These are phyloP conservation scores for Lachnellula willkommii DNA, from an alignment of 2,329 filamentous ascomycete genomes.

Conservation along the genomic window DNA sequence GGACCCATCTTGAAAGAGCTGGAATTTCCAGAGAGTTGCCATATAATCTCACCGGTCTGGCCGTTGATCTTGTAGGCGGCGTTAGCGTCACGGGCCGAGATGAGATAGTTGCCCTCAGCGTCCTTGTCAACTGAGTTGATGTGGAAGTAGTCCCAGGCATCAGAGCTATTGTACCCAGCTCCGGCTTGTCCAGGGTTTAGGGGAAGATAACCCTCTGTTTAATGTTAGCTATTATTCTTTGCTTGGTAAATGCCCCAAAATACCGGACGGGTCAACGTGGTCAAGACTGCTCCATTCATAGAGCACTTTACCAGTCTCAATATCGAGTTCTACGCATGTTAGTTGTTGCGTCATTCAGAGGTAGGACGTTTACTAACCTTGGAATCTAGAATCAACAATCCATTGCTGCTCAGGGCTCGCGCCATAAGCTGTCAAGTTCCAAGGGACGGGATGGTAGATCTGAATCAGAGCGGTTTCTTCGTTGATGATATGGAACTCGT, in stretches of 20 bases:
- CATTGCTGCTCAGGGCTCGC: slow-evolving; percentile 45
- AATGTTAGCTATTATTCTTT: not conserved
- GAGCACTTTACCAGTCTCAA: slow-evolving; percentile 46
- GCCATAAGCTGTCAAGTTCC: slow-evolving; percentile 42
- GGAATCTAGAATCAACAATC: slow-evolving; percentile 51
- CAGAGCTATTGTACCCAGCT: slow-evolving; percentile 33
- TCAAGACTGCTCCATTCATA: slow-evolving; percentile 57
- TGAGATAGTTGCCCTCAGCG: slow-evolving; percentile 39
- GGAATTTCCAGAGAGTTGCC: slow-evolving; percentile 41
- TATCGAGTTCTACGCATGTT: slow-evolving; percentile 19
- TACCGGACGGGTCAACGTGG: slow-evolving; percentile 42
- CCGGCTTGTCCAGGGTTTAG: slow-evolving; percentile 42
- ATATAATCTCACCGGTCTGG: slow-evolving; percentile 41
- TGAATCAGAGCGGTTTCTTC: slow-evolving; percentile 49
- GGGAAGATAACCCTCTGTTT: slow-evolving; percentile 41
- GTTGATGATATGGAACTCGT: slow-evolving; percentile 51
- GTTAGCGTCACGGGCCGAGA: slow-evolving; percentile 42
- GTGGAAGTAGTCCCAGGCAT: slow-evolving; percentile 37
- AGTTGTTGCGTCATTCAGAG: not conserved
- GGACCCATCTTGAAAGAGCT: slow-evolving; percentile 38
- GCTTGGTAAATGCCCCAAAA: not conserved
- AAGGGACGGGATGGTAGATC: slow-evolving; percentile 46
- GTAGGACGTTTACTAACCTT: slow-evolving; percentile 38
- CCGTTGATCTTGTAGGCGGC: slow-evolving; percentile 45
- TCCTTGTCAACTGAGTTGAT: slow-evolving; percentile 38